phyloP scores from a whole-genome alignment of 2,329 filamentous ascomycete species.

The Ceratocystis eucalypticola region DNA sequence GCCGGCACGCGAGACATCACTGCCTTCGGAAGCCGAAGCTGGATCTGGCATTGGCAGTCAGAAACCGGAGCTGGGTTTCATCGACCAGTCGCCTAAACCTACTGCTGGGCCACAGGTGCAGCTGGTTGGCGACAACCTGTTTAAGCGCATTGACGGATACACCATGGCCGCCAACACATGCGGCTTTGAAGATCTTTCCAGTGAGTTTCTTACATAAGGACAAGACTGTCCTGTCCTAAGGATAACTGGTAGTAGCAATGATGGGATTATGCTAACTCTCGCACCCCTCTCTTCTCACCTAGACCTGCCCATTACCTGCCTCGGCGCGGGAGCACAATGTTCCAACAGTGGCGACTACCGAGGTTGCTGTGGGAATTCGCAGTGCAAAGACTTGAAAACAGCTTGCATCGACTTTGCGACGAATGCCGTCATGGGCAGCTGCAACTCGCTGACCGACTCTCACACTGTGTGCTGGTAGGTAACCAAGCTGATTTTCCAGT shows the following conservation, averaged over 20 bases:
- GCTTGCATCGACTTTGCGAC: constrained; percentile 25
- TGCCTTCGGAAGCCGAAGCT: constrained; percentile 12
- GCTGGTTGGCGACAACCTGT: constrained; percentile 24
- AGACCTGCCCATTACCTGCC: constrained; percentile 10
- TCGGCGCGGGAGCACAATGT: constrained; percentile 25
- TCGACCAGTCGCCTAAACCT: constrained; percentile 25
- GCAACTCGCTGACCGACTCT: constrained; percentile 24
- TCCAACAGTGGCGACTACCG: constrained; percentile 23
- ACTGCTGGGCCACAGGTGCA: constrained; percentile 24
- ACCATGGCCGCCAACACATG: constrained; percentile 25
- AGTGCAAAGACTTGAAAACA: constrained; percentile 26
- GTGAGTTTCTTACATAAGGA: constrained; percentile 22
- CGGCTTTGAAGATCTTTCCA: constrained; percentile 24
- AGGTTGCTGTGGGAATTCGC: constrained; percentile 26
- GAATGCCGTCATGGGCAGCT: constrained; percentile 22
- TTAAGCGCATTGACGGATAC: constrained; percentile 24
- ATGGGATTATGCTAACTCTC: not conserved
- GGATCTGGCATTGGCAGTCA: not conserved
- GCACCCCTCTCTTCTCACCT: not conserved
- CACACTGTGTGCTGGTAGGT: constrained; percentile 29
- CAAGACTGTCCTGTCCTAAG: not conserved
- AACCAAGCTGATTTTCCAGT: not conserved
- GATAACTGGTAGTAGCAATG: not conserved
- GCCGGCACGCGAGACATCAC: constrained; percentile 24
- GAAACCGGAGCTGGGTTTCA: constrained; percentile 10